phyloP scores from a whole-genome alignment of 108 stramenopile species.

The Pseudonitzschia pungens region DNA sequence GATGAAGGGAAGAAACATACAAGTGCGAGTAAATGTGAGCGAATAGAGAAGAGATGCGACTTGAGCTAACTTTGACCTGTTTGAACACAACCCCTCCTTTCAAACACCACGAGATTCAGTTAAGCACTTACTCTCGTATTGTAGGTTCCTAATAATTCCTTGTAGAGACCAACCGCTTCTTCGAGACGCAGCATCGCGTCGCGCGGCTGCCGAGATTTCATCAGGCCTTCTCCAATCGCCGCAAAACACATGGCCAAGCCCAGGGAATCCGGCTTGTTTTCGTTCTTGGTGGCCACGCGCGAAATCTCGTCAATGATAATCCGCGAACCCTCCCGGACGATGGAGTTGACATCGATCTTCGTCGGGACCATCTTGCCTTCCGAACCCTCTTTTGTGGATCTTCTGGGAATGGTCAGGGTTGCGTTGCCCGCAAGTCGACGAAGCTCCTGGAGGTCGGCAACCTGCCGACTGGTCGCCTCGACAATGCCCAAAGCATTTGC shows the following conservation, averaged over 20 bases:
- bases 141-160: slow-evolving; percentile 62
- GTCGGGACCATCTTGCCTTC: neutral
- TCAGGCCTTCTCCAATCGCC: slow-evolving; percentile 79
- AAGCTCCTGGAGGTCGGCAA: slow-evolving; percentile 77
- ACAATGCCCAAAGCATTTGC: slow-evolving; percentile 70
- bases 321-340: slow-evolving; percentile 71
- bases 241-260: slow-evolving; percentile 80
- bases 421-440: slow-evolving; percentile 53
- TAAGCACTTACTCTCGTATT: slow-evolving; percentile 47
- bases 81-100: too few relatives aligned
- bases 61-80: too few relatives aligned
- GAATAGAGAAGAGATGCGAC: neutral
- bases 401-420: slow-evolving; percentile 13
- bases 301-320: slow-evolving; percentile 71
- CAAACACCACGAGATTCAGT: neutral
- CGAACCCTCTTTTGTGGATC: neutral
- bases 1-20: neutral
- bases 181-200: slow-evolving; percentile 81
- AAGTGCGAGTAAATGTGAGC: neutral
- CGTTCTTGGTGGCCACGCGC: slow-evolving; percentile 44
- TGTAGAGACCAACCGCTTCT: slow-evolving; percentile 72
- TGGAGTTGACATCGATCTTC: slow-evolving; percentile 58
- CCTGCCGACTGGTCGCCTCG: slow-evolving; percentile 78
- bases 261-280: slow-evolving; percentile 54
- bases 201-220: slow-evolving; percentile 70